These are phyloP conservation scores for Fusarium verticillioides DNA, from an alignment of 2,329 filamentous ascomycete species.

Conservation along the genomic window DNA sequence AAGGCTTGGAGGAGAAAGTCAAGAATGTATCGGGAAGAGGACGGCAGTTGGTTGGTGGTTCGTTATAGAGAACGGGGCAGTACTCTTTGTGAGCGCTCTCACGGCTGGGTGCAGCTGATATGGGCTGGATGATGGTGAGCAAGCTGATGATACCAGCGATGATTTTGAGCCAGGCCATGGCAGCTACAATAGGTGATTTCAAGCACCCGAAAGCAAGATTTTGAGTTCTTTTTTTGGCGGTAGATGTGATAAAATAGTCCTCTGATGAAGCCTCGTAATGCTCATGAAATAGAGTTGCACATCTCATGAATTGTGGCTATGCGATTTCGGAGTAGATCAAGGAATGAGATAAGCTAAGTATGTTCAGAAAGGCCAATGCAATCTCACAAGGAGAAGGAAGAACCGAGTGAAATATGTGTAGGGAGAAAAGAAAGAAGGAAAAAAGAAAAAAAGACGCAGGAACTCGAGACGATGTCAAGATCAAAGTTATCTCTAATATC, in stretches of 20 bases:
- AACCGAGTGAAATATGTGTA: not conserved
- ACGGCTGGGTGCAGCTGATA: conserved; percentile 27
- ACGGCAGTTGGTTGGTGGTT: conserved; percentile 31
- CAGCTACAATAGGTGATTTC: not conserved
- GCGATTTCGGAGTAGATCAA: conserved; percentile 20
- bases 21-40: conserved; percentile 39
- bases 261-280: conserved; percentile 18
- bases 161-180: conserved; percentile 31
- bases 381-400: not conserved
- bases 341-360: conserved; percentile 18
- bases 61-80: conserved; percentile 39
- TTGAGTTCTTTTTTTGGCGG: not conserved
- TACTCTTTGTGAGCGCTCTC: conserved; percentile 22
- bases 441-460: not conserved
- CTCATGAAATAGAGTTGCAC: conserved; percentile 28
- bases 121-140: not conserved
- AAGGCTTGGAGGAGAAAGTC: conserved; percentile 18
- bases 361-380: not conserved
- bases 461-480: conserved; percentile 1
- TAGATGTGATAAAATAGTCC: not conserved
- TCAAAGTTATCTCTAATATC: conserved; percentile 18
- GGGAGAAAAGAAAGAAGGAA: not conserved
- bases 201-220: not conserved
- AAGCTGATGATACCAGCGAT: conserved; percentile 25
- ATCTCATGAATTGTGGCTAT: conserved; percentile 30